Percentiles rank a stretch among this genome's conserved stretches.
phyloP scores from a whole-genome alignment of 2,329 filamentous ascomycete genomes.

The Decorospora gaudefroyi region DNA sequence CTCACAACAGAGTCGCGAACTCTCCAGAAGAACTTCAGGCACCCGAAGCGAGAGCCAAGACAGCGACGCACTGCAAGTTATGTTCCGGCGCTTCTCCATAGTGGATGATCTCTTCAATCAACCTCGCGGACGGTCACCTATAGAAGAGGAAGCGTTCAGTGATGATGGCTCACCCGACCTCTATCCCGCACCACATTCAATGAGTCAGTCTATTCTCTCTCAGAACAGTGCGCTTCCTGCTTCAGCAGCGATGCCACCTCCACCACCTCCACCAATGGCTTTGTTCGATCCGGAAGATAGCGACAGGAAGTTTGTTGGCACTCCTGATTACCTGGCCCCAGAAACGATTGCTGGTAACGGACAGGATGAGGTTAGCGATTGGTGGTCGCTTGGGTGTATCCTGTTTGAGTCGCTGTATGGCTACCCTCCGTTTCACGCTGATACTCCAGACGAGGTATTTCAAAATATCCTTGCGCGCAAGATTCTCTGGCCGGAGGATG shows the following conservation, averaged over 20 bases:
- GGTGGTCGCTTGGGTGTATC: conserved; percentile 99
- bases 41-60: conserved; percentile 91
- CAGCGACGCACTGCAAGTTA: conserved; percentile 79
- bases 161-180: conserved; percentile 78
- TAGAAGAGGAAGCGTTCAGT: conserved; percentile 75
- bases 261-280: conserved; percentile 86
- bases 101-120: conserved; percentile 52
- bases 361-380: conserved; percentile 98
- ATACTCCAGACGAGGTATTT: conserved; percentile 89
- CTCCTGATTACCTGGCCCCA: conserved; percentile 93
- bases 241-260: conserved; percentile 79
- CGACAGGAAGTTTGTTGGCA: conserved; percentile 91
- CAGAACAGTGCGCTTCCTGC: conserved; percentile 64
- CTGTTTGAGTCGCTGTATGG: conserved; percentile 96
- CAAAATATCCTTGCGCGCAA: conserved; percentile 90
- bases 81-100: conserved; percentile 72
- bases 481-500: conserved; percentile 91
- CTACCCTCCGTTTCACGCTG: conserved; percentile 88
- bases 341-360: conserved; percentile 95
- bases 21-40: conserved; percentile 70
- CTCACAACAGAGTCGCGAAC: conserved; percentile 62
- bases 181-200: conserved; percentile 64
- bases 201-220: conserved; percentile 58
- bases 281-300: conserved; percentile 95
- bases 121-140: conserved; percentile 60